Percentiles rank a stretch among this genome's conserved stretches.
These are phyloP conservation scores for Dipteronia dyeriana DNA, from an alignment of 345 rosid species.

Conservation along the genomic window DNA sequence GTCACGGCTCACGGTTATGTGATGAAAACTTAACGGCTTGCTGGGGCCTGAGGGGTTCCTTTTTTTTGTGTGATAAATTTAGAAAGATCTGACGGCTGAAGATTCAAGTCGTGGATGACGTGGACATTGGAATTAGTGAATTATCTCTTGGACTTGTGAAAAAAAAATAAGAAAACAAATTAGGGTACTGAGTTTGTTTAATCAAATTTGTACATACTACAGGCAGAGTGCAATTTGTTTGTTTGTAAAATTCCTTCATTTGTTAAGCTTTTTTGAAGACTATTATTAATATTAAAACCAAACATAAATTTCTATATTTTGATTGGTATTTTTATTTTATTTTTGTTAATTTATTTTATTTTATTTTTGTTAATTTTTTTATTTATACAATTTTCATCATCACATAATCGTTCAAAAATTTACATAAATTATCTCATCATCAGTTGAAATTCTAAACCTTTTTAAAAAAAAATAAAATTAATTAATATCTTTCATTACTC, in stretches of 20 bases:
- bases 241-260: conserved; percentile 1
- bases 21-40: conserved; percentile 6
- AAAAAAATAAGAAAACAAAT: not conserved
- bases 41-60: too few species aligned
- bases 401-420: too few species aligned
- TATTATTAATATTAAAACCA: not conserved
- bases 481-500: too few species aligned
- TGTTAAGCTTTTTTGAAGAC: not conserved
- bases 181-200: not conserved
- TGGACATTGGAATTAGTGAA: not conserved
- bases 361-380: too few species aligned
- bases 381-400: too few species aligned
- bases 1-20: conserved; percentile 43
- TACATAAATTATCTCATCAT: too few species aligned
- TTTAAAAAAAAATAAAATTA: too few species aligned
- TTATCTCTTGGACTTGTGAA: not conserved
- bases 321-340: not conserved
- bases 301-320: not conserved
- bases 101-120: not conserved
- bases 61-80: too few species aligned
- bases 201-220: not conserved
- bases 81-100: conserved; percentile 18
- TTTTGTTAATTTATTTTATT: too few species aligned
- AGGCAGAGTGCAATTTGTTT: not conserved
- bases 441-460: too few species aligned